Evolutionary conservation across 2,329 filamentous ascomycete species (phyloP).

Genomic region (Xylaria sp.): DNA sequence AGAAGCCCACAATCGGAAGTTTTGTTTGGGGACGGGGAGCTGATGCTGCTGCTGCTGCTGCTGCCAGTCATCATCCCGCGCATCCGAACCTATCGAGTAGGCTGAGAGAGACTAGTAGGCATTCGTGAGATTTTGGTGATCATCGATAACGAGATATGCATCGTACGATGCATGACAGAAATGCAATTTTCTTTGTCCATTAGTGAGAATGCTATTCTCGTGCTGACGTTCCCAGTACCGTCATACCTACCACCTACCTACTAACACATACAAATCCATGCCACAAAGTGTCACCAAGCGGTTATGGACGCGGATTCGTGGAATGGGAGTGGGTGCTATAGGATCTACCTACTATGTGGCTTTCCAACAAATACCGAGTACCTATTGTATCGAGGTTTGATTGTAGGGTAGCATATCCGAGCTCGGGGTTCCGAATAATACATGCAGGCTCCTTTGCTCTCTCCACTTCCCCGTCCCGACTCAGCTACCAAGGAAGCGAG

Average conservation of each 20-base stretch:
- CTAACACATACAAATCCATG: not conserved
- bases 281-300: slow-evolving; percentile 14
- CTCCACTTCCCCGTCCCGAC: slow-evolving; percentile 31
- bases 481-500: slow-evolving; percentile 3
- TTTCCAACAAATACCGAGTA: slow-evolving; percentile 1
- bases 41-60: too few species aligned
- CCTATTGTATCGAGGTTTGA: slow-evolving; percentile 16
- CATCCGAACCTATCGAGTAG: not conserved
- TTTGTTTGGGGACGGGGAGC: not conserved
- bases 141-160: not conserved
- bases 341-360: slow-evolving; percentile 3
- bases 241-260: not conserved
- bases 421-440: slow-evolving; percentile 22
- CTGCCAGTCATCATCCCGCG: not conserved
- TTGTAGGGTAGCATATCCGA: slow-evolving; percentile 35
- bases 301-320: slow-evolving; percentile 24
- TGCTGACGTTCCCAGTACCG: slow-evolving; percentile 4
- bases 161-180: slow-evolving; percentile 8
- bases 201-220: not conserved
- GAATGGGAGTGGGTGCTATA: slow-evolving; percentile 4
- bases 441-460: slow-evolving; percentile 20
- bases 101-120: not conserved
- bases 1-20: slow-evolving; percentile 10
- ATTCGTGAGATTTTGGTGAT: not conserved
- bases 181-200: slow-evolving; percentile 16